Base-by-base conservation (phyloP, 176 grass and related monocot genomes). In the Carex pumila region DNA sequence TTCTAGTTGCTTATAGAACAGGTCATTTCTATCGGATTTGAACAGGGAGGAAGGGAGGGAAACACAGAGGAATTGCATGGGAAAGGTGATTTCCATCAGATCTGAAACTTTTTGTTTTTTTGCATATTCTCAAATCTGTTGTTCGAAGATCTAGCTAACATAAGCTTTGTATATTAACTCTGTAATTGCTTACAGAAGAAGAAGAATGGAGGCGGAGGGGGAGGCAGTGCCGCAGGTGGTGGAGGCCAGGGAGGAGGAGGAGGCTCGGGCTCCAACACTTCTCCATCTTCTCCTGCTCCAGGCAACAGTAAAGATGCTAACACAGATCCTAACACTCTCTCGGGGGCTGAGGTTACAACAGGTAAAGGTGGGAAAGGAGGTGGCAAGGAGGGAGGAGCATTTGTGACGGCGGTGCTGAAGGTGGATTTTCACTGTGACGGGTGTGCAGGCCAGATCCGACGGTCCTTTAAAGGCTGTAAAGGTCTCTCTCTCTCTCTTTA, bases 341-440 rank as follows among this genome's bases (percentile, higher is more conserved):
- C 68, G 0, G 84, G 13, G 54, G 15, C 54, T 73, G 56, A 64
- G 85, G 63, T 12, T 11, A 57, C 11, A 6, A 59, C 12, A 15
- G 61, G 58, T 0, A 61, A 79, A 43, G 85, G 45, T 0, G 69
- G 77, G 4, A 84, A 87, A 73, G 80, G 32, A 37, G 32, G 18
- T 41, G 14, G 58, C 56, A 69, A 62, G 32, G 1, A 71, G 52
- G 86, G 71, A 89, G 90, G 5, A 57, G 68, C 18, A 18, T 31
- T 81, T 9, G 79, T 88, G n/a, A 91, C 89, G 8, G 90, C 85
- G 5, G 86, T 94, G 34, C 71, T 98, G 67, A 93, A 93, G 92
- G 75, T 94, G 0, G 95, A 98, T 87, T 91, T 93, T 83, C 95
- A 93, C 88, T 98, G 91, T 88, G 82, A 93, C 55, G 95, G 92